A percentile compares a stretch with the other conserved stretches of the same genome.
Conservation (phyloP, 257 asterid genomes). For the Hygrophila difformis region DNA sequence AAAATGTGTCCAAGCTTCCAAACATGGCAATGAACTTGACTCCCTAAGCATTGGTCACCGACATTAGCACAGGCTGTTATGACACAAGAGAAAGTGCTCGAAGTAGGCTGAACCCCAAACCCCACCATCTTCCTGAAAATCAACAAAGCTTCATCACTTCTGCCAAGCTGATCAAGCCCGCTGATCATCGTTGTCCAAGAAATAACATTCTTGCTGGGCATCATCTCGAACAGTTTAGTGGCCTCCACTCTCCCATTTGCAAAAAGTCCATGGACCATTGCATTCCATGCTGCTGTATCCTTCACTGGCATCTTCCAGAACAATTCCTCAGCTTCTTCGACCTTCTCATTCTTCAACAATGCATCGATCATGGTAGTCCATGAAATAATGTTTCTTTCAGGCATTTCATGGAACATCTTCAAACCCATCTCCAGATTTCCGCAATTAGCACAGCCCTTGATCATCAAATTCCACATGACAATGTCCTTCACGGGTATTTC, state of each 20-base stretch:
- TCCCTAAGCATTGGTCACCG: constrained; percentile 32
- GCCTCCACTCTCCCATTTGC: constrained; percentile 52
- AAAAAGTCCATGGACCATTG: constrained; percentile 67
- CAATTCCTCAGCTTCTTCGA: constrained; percentile 56
- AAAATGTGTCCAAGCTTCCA: constrained; percentile 45
- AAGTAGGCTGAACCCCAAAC: constrained; percentile 45
- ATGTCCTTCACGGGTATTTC: constrained; percentile 56
- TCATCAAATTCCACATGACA: constrained; percentile 71
- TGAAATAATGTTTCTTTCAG: constrained; percentile 36
- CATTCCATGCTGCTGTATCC: constrained; percentile 80
- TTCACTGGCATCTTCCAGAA: constrained; percentile 57
- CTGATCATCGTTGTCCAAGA: constrained; percentile 79
- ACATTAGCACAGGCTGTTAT: constrained; percentile 57
- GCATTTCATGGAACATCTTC: constrained; percentile 61
- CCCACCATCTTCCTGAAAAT: constrained; percentile 43
- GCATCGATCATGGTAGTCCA: constrained; percentile 33
- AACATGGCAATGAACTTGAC: constrained; percentile 50
- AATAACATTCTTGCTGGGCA: constrained; percentile 57
- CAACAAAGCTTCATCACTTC: constrained; percentile 49
- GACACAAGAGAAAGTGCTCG: constrained; percentile 53
- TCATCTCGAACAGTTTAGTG: constrained; percentile 34
- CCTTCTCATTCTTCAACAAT: constrained; percentile 42
- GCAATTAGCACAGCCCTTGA: constrained; percentile 54
- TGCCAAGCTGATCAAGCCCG: constrained; percentile 70
- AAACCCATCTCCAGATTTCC: constrained; percentile 33